phyloP scores from a whole-genome alignment of 2,329 filamentous ascomycete species.

The Sporothrix inflata region DNA sequence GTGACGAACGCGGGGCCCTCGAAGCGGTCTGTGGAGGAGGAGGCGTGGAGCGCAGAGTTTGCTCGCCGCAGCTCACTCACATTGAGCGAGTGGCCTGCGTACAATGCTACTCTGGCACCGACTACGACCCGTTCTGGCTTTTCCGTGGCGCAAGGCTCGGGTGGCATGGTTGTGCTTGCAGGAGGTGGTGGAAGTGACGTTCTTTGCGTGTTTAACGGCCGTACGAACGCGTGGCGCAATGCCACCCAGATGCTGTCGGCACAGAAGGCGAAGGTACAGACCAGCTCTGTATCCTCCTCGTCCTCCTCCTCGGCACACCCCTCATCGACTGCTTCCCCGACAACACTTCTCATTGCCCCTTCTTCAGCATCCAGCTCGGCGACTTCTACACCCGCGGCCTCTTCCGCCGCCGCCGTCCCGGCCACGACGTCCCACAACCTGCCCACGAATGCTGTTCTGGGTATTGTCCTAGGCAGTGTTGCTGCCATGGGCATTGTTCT shows the following conservation, averaged over 20 bases:
- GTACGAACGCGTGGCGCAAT: slow-evolving; percentile 77
- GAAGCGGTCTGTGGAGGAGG: slow-evolving; percentile 28
- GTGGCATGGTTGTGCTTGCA: slow-evolving; percentile 75
- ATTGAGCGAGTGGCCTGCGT: slow-evolving; percentile 70
- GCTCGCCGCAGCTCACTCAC: slow-evolving; percentile 49
- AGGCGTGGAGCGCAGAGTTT: background rate
- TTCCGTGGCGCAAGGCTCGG: slow-evolving; percentile 68
- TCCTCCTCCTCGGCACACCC: slow-evolving; percentile 40
- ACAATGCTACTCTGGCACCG: slow-evolving; percentile 76
- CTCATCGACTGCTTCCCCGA: slow-evolving; percentile 33
- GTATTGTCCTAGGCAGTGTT: slow-evolving; percentile 23
- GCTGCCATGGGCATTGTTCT: slow-evolving; percentile 24
- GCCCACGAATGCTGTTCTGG: slow-evolving; percentile 62
- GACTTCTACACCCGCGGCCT: slow-evolving; percentile 37
- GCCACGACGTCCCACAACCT: slow-evolving; percentile 40
- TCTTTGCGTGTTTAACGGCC: slow-evolving; percentile 76
- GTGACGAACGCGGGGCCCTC: slow-evolving; percentile 44
- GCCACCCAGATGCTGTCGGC: slow-evolving; percentile 64
- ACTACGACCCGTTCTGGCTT: slow-evolving; percentile 66
- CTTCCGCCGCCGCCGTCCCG: slow-evolving; percentile 31
- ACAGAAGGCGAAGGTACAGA: slow-evolving; percentile 40
- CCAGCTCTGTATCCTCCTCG: slow-evolving; percentile 35
- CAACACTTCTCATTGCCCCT: slow-evolving; percentile 34
- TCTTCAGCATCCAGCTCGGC: slow-evolving; percentile 34
- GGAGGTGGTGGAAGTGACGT: slow-evolving; percentile 69